Conservation (phyloP, 2,329 filamentous ascomycete species). For the Venturia asperata region DNA sequence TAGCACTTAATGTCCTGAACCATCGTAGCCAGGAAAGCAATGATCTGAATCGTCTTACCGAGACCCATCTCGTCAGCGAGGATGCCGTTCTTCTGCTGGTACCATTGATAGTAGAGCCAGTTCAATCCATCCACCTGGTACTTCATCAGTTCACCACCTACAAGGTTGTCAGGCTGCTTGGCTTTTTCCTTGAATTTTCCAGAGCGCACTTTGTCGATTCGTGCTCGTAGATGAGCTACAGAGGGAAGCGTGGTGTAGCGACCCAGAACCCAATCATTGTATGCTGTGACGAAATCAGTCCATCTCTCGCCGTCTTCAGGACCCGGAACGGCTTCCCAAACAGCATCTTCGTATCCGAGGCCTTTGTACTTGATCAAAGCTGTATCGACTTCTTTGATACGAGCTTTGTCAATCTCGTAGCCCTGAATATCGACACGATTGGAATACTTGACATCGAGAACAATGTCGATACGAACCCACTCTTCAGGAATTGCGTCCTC, state of each 20-base stretch:
- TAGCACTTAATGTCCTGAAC: conserved; percentile 60
- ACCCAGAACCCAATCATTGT: conserved; percentile 76
- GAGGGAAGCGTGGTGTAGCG: conserved; percentile 61
- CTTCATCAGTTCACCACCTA: conserved; percentile 77
- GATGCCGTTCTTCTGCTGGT: conserved; percentile 74
- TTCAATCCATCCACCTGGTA: conserved; percentile 93
- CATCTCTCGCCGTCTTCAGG: conserved; percentile 61
- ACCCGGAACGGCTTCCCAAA: conserved; percentile 77
- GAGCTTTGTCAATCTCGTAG: conserved; percentile 62
- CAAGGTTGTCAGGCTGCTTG: conserved; percentile 65
- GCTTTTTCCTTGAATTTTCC: conserved; percentile 63
- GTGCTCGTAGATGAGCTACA: conserved; percentile 52
- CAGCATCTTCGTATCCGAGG: conserved; percentile 79
- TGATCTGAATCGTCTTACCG: conserved; percentile 92
- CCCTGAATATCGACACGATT: conserved; percentile 51
- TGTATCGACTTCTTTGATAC: conserved; percentile 63
- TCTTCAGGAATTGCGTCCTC: conserved; percentile 83
- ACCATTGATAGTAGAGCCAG: conserved; percentile 90
- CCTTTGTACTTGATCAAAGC: conserved; percentile 89
- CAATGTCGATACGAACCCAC: conserved; percentile 75
- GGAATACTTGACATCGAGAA: conserved; percentile 72
- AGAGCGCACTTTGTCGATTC: conserved; percentile 60
- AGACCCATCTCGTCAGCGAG: conserved; percentile 97
- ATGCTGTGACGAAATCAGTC: conserved; percentile 73
- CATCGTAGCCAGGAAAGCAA: conserved; percentile 70